Evolutionary conservation across 208 protist species (phyloP).

Genomic region (Trypanosoma mega): DNA sequence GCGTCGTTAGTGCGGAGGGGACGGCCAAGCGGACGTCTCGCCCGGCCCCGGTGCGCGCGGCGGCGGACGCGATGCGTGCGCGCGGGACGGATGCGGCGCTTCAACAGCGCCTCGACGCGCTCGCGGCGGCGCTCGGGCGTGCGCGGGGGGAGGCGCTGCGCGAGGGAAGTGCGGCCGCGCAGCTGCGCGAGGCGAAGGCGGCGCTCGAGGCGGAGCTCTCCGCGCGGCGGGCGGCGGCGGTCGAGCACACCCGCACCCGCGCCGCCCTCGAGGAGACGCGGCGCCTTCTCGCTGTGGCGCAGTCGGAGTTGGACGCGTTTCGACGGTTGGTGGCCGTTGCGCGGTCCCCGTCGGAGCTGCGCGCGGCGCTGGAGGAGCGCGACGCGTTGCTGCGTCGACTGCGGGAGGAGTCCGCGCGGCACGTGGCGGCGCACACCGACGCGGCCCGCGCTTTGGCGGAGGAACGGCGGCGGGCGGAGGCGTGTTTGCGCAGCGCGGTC

Average conservation of each 20-base stretch:
- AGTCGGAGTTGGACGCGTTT: conserved; percentile 33
- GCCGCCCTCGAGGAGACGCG: conserved; percentile 39
- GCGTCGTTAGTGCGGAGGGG: too few relatives aligned
- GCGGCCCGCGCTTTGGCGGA: conserved; percentile 30
- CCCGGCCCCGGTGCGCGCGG: conserved; percentile 4
- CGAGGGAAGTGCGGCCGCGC: conserved; percentile 19
- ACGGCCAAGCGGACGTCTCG: too few relatives aligned
- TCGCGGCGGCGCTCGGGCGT: not conserved
- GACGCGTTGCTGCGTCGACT: conserved; percentile 53
- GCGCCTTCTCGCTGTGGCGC: conserved; percentile 28
- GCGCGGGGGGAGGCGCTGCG: conserved; percentile 15
- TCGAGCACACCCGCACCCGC: conserved; percentile 36
- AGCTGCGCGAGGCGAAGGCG: conserved; percentile 30
- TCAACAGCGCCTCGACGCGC: conserved; percentile 17
- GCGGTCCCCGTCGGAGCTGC: conserved; percentile 32
- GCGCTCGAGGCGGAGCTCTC: conserved; percentile 39
- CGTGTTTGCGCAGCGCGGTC: conserved; percentile 13
- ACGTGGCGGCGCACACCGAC: conserved; percentile 36
- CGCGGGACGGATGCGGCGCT: conserved; percentile 25
- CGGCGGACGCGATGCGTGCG: conserved; percentile 2
- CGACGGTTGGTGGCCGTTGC: conserved; percentile 24
- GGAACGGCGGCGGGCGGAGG: conserved; percentile 9
- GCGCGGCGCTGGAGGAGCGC: conserved; percentile 42
- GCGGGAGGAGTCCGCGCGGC: conserved; percentile 38
- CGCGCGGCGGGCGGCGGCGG: conserved; percentile 36